These are phyloP conservation scores for thale cress (Arabidopsis thaliana) DNA, from an alignment of 345 rosid species.

Conservation along the genomic window TAIR10.1 NC_003076.8:20855001-20855500, in stretches of 20 bases:
- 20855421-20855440: neutral
- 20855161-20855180: constrained; percentile 28
- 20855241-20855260: neutral
- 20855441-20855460: constrained; percentile 43
- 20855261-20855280: neutral
- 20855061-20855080: constrained; percentile 25
- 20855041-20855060: constrained; percentile 24
- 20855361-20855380: neutral
- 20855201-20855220: constrained; percentile 8
- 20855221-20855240: neutral
- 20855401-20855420: neutral
- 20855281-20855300: neutral
- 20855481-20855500: constrained; percentile 19
- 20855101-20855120: neutral
- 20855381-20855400: neutral
- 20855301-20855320: neutral
- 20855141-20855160: constrained; percentile 12
- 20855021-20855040: neutral
- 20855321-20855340: neutral
- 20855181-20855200: constrained; percentile 20
- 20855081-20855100: neutral
- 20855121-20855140: neutral
- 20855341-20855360: constrained; percentile 7
- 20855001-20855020: constrained; percentile 30
- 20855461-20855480: constrained; percentile 15